These are phyloP conservation scores for Colletotrichum spaethianum DNA, from an alignment of 2,329 filamentous ascomycete genomes.

Conservation along the genomic window DNA sequence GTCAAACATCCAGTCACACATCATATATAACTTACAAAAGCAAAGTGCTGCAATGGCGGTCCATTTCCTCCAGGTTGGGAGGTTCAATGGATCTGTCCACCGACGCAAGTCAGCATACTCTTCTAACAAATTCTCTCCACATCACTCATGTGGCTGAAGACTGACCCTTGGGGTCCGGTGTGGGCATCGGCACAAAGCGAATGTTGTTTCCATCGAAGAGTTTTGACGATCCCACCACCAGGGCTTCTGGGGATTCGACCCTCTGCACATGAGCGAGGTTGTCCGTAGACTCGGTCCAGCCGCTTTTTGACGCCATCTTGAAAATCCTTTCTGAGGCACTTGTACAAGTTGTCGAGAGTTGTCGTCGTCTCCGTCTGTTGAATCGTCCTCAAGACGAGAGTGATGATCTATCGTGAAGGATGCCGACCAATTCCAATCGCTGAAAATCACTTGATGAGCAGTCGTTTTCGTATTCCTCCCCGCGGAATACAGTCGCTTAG, in stretches of 20 bases:
- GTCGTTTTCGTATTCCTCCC: slow-evolving; percentile 36
- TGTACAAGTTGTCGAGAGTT: slow-evolving; percentile 1
- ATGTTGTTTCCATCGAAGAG: slow-evolving; percentile 43
- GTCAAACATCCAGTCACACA: accelerated
- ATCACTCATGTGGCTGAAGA: neutral
- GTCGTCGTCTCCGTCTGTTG: slow-evolving; percentile 11
- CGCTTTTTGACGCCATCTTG: slow-evolving; percentile 39
- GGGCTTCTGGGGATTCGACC: slow-evolving; percentile 43
- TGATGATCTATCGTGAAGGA: neutral
- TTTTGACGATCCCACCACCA: slow-evolving; percentile 46
- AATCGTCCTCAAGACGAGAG: neutral
- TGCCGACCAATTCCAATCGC: neutral
- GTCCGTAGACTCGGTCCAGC: slow-evolving; percentile 44
- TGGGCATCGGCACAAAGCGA: slow-evolving; percentile 48
- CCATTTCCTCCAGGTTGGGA: slow-evolving; percentile 51
- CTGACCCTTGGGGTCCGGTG: slow-evolving; percentile 50
- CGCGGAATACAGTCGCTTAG: slow-evolving; percentile 25
- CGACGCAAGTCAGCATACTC: slow-evolving; percentile 15
- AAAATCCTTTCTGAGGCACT: slow-evolving; percentile 19
- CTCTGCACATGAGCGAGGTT: slow-evolving; percentile 40
- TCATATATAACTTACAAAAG: slow-evolving; percentile 46
- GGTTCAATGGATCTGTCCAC: slow-evolving; percentile 49
- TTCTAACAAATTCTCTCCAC: neutral
- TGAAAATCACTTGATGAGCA: slow-evolving; percentile 7
- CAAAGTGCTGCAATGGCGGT: slow-evolving; percentile 47